Percentiles rank a stretch among this genome's conserved stretches.
Evolutionary conservation across 495 filamentous ascomycete species (phyloP).

Genomic region (Mytilinidion resinicola): DNA sequence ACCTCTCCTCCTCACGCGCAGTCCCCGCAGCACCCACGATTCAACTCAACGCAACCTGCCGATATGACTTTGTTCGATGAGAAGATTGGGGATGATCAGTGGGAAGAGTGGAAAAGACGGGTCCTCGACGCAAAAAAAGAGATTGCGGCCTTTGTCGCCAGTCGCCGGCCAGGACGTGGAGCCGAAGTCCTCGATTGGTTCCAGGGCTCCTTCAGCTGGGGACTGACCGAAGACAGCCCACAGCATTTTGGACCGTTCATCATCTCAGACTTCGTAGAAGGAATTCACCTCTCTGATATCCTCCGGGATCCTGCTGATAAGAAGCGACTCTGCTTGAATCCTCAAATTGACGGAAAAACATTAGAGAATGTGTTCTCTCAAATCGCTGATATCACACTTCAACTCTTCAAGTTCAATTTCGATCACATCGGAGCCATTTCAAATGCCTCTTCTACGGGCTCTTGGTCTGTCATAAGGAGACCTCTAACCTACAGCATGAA

Average conservation of each 20-base stretch:
- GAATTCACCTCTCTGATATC: conserved; percentile 2
- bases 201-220: conserved; percentile 32
- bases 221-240: conserved; percentile 1
- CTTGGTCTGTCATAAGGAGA: conserved; percentile 4
- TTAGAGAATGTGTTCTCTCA: conserved; percentile 5
- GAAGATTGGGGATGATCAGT: conserved; percentile 25
- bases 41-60: too few species aligned
- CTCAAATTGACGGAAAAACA: conserved; percentile 1
- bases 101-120: conserved; percentile 19
- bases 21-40: too few species aligned
- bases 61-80: conserved; percentile 16
- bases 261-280: conserved; percentile 5
- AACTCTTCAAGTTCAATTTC: conserved; percentile 5
- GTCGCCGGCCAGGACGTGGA: conserved; percentile 28
- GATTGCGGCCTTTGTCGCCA: conserved; percentile 33
- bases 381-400: conserved; percentile 4
- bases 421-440: conserved; percentile 6
- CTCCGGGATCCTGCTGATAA: background rate
- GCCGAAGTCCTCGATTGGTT: conserved; percentile 29
- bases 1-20: too few species aligned
- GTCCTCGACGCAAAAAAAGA: conserved; percentile 23
- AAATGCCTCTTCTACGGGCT: background rate
- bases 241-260: conserved; percentile 4
- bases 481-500: conserved; percentile 11
- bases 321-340: background rate